A percentile compares a stretch with the other conserved stretches of the same genome.
Evolutionary conservation across 2,329 filamentous ascomycete genomes (phyloP).

Genomic region (Trichoderma endophyticum): DNA sequence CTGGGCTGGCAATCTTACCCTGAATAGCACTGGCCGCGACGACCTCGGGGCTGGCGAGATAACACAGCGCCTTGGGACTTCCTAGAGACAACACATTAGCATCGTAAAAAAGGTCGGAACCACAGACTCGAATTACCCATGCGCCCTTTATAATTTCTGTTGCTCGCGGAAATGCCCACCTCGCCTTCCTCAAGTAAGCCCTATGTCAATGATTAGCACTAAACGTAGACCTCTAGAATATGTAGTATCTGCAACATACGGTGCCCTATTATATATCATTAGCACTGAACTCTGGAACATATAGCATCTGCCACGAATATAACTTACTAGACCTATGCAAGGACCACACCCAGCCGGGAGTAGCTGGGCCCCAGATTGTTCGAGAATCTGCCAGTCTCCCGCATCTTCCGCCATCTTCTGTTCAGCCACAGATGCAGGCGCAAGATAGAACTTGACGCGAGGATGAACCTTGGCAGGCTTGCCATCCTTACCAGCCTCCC

Average conservation of each 20-base stretch:
- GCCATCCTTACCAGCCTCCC: slow-evolving; percentile 66
- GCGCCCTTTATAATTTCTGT: slow-evolving; percentile 87
- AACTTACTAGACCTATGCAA: slow-evolving; percentile 70
- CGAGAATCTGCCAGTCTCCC: slow-evolving; percentile 57
- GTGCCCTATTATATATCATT: background rate
- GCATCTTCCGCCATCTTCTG: slow-evolving; percentile 67
- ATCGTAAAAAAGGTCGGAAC: background rate
- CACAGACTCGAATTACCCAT: slow-evolving; percentile 58
- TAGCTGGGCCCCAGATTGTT: slow-evolving; percentile 72
- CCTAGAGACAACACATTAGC: background rate
- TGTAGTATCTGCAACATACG: background rate
- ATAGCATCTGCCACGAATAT: background rate
- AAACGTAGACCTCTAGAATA: background rate
- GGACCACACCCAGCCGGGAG: slow-evolving; percentile 75
- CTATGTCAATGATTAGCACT: slow-evolving; percentile 48
- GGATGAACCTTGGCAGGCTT: slow-evolving; percentile 66
- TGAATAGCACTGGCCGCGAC: slow-evolving; percentile 83
- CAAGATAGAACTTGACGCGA: slow-evolving; percentile 83
- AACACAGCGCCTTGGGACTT: slow-evolving; percentile 54
- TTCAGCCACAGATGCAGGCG: slow-evolving; percentile 76
- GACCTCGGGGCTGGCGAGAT: slow-evolving; percentile 84
- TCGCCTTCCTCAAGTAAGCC: slow-evolving; percentile 79
- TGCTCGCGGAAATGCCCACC: slow-evolving; percentile 77
- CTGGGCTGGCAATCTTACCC: slow-evolving; percentile 71
- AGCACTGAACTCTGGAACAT: background rate